Evolutionary conservation across 2,329 filamentous ascomycete genomes (phyloP).

Genomic region (Monosporascus sp.): DNA sequence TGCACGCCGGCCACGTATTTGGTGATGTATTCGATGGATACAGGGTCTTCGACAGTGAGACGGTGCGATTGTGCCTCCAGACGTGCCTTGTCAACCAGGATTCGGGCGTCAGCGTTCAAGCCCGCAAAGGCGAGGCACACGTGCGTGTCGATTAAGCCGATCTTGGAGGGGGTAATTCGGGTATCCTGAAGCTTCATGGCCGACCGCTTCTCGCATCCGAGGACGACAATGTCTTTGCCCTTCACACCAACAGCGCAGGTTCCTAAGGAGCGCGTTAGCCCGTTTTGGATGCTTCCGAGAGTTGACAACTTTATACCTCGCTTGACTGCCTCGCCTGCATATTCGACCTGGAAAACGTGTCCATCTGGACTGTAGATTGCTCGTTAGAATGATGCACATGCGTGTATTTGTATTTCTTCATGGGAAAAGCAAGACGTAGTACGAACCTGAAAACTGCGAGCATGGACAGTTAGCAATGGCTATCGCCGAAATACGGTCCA

Average conservation of each 20-base stretch:
- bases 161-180: slow-evolving; percentile 97
- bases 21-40: slow-evolving; percentile 98
- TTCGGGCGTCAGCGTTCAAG: slow-evolving; percentile 94
- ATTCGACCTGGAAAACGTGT: slow-evolving; percentile 99
- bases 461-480: slow-evolving; percentile 36
- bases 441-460: slow-evolving; percentile 75
- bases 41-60: slow-evolving; percentile 93
- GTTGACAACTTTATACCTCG: slow-evolving; percentile 58
- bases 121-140: slow-evolving; percentile 96
- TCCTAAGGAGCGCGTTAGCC: slow-evolving; percentile 45
- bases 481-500: background rate
- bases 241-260: slow-evolving; percentile 98
- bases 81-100: slow-evolving; percentile 96
- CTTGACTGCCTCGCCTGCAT: slow-evolving; percentile 97
- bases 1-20: slow-evolving; percentile 98
- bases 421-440: slow-evolving; percentile 5
- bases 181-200: slow-evolving; percentile 99
- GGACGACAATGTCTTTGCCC: slow-evolving; percentile 86
- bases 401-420: slow-evolving; percentile 1
- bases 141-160: slow-evolving; percentile 91
- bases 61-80: slow-evolving; percentile 97
- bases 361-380: slow-evolving; percentile 78
- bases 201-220: slow-evolving; percentile 97
- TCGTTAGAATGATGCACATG: slow-evolving; percentile 37
- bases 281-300: slow-evolving; percentile 6